Evolutionary conservation across 352 stramenopile species (phyloP), one percentile per base, ranked within the genome.

Genomic region (Poterioochromonas sp.): DNA sequence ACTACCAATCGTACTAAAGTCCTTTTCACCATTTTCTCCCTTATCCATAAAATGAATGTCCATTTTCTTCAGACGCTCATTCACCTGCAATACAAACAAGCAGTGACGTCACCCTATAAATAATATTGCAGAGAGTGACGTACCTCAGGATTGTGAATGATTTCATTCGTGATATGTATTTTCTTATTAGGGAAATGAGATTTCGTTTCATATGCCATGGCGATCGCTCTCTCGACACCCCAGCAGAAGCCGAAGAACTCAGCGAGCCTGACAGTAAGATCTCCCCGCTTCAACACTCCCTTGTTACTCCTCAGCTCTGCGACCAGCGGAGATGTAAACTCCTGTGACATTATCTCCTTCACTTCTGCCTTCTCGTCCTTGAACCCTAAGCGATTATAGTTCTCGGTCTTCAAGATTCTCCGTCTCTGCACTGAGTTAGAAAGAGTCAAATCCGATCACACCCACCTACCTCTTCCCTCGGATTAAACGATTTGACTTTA

Each of bases 161-260:
- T 84, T 83, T 93, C 89, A 79, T 93, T 93, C 15, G 89, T 93
- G 73, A 93, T 92, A 79, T 84, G 81, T 49, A 84, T 82, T n/a
- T 39, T 83, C 62, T 83, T 47, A 32, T 73, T 40, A 74, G 73
- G 73, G n/a, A 82, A 82, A 29, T 82, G 43, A 35, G 54, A n/a
- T n/a, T 29, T 26, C 0, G 77, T 54, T 79, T 84, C 71, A 39
- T 82, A 84, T n/a, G 81, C 71, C 82, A 84, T 85, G 32, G 81
- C 82, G 18, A 84, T 63, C 49, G 81, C 81, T 53, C 81, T 70
- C 51, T 93, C 89, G 15, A 92, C 89, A 53, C 89, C 89, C 89
- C 89, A 93, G 77, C 89, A 93, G 77, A 93, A 92, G 64, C 89
- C 89, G 82, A 89, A 92, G 79, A 91, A 86, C 82, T 87, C 65